These are phyloP conservation scores for Arthrobotrys entomopaga DNA, from an alignment of 2,329 filamentous ascomycete genomes.

Conservation along the genomic window DNA sequence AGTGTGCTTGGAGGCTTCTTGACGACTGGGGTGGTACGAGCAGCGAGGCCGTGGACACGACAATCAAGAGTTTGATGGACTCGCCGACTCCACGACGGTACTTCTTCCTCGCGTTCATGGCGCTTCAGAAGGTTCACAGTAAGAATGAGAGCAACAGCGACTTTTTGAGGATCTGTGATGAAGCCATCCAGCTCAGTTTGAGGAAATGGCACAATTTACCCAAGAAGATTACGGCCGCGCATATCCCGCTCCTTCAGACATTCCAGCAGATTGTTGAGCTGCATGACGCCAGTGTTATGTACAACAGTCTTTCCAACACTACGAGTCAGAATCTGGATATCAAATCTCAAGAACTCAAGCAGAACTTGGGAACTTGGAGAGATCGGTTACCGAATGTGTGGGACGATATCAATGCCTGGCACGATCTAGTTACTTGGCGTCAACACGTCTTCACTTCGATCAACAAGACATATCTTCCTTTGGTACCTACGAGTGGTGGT, in stretches of 20 bases:
- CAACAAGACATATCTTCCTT: slow-evolving; percentile 87
- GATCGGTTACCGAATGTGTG: slow-evolving; percentile 96
- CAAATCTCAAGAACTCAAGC: slow-evolving; percentile 94
- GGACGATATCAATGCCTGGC: slow-evolving; percentile 99
- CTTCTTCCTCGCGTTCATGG: slow-evolving; percentile 99
- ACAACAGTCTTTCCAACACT: slow-evolving; percentile 85
- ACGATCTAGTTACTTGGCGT: slow-evolving; percentile 98
- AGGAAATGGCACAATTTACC: slow-evolving; percentile 99
- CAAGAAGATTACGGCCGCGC: slow-evolving; percentile 88
- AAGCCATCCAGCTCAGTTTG: slow-evolving; percentile 96
- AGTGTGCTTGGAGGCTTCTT: slow-evolving; percentile 93
- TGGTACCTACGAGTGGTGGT: slow-evolving; percentile 75
- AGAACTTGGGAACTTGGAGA: slow-evolving; percentile 92
- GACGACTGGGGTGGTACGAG: slow-evolving; percentile 94
- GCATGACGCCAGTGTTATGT: slow-evolving; percentile 97
- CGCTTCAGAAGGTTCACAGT: slow-evolving; percentile 89
- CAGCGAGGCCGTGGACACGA: slow-evolving; percentile 86
- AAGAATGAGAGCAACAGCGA: slow-evolving; percentile 83
- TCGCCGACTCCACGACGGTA: slow-evolving; percentile 90
- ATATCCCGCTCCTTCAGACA: slow-evolving; percentile 93
- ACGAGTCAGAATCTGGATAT: slow-evolving; percentile 85
- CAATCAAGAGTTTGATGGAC: slow-evolving; percentile 97
- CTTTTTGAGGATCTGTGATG: slow-evolving; percentile 90
- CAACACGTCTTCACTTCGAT: slow-evolving; percentile 99
- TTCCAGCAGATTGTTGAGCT: slow-evolving; percentile 98